phyloP scores from a whole-genome alignment of 176 grass and related monocot species.

The Elaeis guineensis region DNA sequence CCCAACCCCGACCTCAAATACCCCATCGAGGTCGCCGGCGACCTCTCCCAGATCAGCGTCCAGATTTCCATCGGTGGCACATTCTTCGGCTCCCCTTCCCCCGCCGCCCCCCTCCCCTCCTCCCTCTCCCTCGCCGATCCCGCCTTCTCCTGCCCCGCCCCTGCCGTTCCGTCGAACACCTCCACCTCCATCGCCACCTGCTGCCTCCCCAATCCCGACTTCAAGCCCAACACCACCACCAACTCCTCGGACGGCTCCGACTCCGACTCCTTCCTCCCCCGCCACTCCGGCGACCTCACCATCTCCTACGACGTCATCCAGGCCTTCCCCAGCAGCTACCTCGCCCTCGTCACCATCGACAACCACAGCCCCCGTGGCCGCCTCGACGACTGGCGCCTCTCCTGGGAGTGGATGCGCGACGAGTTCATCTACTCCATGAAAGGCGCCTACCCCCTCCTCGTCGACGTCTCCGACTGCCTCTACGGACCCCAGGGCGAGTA shows the following conservation, averaged over 20 bases:
- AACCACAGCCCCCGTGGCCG: slow-evolving; percentile 69
- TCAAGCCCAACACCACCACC: slow-evolving; percentile 40
- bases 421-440: slow-evolving; percentile 87
- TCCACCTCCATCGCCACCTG: slow-evolving; percentile 27
- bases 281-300: slow-evolving; percentile 58
- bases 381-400: slow-evolving; percentile 77
- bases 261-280: slow-evolving; percentile 41
- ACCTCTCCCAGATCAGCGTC: slow-evolving; percentile 6
- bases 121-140: slow-evolving; percentile 40
- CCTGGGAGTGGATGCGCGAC: slow-evolving; percentile 66
- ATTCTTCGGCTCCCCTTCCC: slow-evolving; percentile 38
- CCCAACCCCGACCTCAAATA: slow-evolving; percentile 50
- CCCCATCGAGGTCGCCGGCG: background rate
- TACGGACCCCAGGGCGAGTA: slow-evolving; percentile 44
- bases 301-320: slow-evolving; percentile 80
- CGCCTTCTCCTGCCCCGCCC: slow-evolving; percentile 41
- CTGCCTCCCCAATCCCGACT: slow-evolving; percentile 62
- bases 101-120: slow-evolving; percentile 38
- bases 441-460: slow-evolving; percentile 42
- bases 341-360: slow-evolving; percentile 76
- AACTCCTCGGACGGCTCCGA: slow-evolving; percentile 15
- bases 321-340: slow-evolving; percentile 57
- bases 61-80: slow-evolving; percentile 48
- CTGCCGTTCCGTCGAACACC: slow-evolving; percentile 3
- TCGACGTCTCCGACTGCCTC: slow-evolving; percentile 58